Base-by-base conservation (phyloP, 1,284 basidiomycete species). In the Boletellus dicymbophilus region DNA sequence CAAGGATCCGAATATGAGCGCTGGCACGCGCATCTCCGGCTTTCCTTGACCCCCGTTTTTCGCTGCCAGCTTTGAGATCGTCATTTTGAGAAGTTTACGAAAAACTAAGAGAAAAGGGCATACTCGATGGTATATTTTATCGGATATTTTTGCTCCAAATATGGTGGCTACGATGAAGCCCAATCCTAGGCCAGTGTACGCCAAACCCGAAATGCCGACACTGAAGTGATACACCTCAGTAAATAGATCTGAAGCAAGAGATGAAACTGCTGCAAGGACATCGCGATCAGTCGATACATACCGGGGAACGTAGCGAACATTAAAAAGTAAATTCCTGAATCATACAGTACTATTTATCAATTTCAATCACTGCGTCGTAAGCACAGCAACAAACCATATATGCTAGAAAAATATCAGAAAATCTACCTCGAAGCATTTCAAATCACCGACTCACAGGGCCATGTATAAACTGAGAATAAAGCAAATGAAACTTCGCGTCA, bases 11-110 rank as follows among this genome's bases (percentile, higher is more conserved):
- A 88, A 73, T 57, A 91, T 78, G 1, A 88, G 68, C 1, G 79
- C 75, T 8, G 87, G 87, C 21, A 89, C 76, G 8, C 86, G 79
- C 77, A 83, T 83, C 62, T 88, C 86, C 3, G 86, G 87, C 54
- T 79, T 86, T 4, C 80, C 82, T 43, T 78, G 74, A 0, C 85
- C 86, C 13, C 77, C 79, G 50, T 88, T 87, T 58, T 72, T 79
- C 4, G 72, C 69, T 5, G 75, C 72, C 34, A 86, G 69, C 85
- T 88, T 43, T 6, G 44, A 8, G 20, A 38, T 23, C 15, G 28
- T 45, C 26, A 40, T 52, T 21, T 25, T 31, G 26, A 12, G n/a
- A 21, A 7, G 53, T 21, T 25, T 31, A 28, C 15, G n/a, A 21
- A 7, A 13, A 25, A 12, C 30, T 16, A 2, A 15, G 9, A 42